Evolutionary conservation across 2,329 filamentous ascomycete species (phyloP).

Genomic region (Colletotrichum sp.): DNA sequence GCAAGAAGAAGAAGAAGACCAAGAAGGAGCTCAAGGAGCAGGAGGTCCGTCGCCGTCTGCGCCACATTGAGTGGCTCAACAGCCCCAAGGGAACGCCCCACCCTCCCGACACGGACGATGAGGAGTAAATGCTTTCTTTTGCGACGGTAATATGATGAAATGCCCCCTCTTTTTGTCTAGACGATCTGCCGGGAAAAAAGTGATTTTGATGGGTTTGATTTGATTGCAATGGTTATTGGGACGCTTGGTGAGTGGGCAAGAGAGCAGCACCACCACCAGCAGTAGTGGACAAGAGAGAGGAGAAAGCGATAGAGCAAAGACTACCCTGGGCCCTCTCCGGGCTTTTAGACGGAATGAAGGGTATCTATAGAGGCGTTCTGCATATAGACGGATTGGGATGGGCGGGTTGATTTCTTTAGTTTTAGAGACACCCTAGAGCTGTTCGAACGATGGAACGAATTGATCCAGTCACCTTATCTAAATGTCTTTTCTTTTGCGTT

Average conservation of each 20-base stretch:
- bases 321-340: neutral
- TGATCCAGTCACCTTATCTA: neutral
- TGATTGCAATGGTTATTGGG: neutral
- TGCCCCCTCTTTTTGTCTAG: neutral
- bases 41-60: slow-evolving; percentile 83
- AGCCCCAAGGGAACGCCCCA: slow-evolving; percentile 84
- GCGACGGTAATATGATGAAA: slow-evolving; percentile 13
- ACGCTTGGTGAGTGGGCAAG: neutral
- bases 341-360: neutral
- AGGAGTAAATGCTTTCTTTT: slow-evolving; percentile 45
- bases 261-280: neutral
- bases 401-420: neutral
- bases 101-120: slow-evolving; percentile 79
- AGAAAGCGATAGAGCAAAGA: neutral
- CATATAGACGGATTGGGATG: slow-evolving; percentile 16
- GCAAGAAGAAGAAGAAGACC: slow-evolving; percentile 99
- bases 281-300: neutral
- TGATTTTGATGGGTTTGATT: neutral
- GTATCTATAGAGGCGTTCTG: slow-evolving; percentile 16
- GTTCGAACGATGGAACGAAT: slow-evolving; percentile 15
- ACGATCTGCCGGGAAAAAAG: neutral
- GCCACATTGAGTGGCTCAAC: slow-evolving; percentile 87
- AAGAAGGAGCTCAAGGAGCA: slow-evolving; percentile 95
- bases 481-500: neutral
- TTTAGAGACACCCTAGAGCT: slow-evolving; percentile 11